These are phyloP conservation scores for Boletus bicolor DNA, from an alignment of 768 basidiomycete species.

Conservation along the genomic window DNA sequence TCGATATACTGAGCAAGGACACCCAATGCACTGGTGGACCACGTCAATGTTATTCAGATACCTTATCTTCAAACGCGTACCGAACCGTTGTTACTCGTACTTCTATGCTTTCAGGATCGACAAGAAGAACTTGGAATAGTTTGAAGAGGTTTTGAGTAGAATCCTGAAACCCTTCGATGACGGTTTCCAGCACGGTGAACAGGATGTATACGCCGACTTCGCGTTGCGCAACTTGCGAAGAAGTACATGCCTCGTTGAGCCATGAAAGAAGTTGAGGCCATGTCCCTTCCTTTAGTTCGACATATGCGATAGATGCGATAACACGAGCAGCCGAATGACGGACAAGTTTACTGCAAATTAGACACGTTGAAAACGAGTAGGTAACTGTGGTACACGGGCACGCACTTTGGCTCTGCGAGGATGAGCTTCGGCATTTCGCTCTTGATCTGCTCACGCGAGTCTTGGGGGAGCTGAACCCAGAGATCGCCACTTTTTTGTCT, in stretches of 20 bases:
- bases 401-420: conserved; percentile 74
- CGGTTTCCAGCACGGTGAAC: conserved; percentile 86
- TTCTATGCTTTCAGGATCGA: conserved; percentile 83
- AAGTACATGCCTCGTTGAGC: conserved; percentile 73
- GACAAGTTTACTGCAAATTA: conserved; percentile 67
- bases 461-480: conserved; percentile 71
- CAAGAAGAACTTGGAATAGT: conserved; percentile 68
- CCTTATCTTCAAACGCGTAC: conserved; percentile 34
- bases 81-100: conserved; percentile 88
- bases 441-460: conserved; percentile 82
- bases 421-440: conserved; percentile 73
- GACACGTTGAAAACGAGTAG: not conserved
- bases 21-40: conserved; percentile 64
- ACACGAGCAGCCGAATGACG: conserved; percentile 92
- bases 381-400: not conserved
- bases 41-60: conserved; percentile 3
- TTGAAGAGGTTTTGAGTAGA: conserved; percentile 73
- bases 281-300: conserved; percentile 74
- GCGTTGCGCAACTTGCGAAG: conserved; percentile 67
- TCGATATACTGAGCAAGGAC: conserved; percentile 93
- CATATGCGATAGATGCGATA: conserved; percentile 85
- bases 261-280: conserved; percentile 91
- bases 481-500: conserved; percentile 72
- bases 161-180: conserved; percentile 85
- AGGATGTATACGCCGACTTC: conserved; percentile 91